Evolutionary conservation across 805 yeast species (phyloP), one percentile per base, ranked within the genome.

Genomic region (Isabelozyma pseudorhagii): DNA sequence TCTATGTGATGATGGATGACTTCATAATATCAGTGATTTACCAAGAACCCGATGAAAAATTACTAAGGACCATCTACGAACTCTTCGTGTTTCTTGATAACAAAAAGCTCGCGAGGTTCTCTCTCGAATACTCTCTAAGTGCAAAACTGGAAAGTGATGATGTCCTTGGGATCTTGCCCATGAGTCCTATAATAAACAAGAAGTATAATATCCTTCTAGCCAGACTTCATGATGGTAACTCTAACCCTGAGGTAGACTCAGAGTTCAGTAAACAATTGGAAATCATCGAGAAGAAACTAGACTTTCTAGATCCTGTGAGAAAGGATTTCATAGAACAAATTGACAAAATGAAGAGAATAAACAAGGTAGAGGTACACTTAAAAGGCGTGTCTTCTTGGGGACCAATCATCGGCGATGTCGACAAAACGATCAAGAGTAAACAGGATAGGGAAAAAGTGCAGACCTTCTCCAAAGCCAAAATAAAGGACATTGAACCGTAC

Each of bases 11-110:
- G 58, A 59, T 87, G 21, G 87, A 82, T 47, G 93, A 89, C 60
- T 68, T 91, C 50, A 67, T 82, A 4, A 81, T 81, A 18, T 82
- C 93, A 0, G 67, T 88, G 14, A 74, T 81, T 36, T 85, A 85
- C 62, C 82, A 82, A 18, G 89, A 84, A 49, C 87, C 84, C 0
- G 96, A 88, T 59, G 73, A 77, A 10, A 67, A 75, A 5, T 69
- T 85, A 1, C 72, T 84, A 5, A 69, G 74, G 5, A 60, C 82
- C 0, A 62, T 87, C 28, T 71, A 75, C 17, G 77, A 80, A 17
- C 63, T 87, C 1, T 83, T 82, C 52, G 52, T 68, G 7, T 77
- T 75, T 56, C 74, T 85, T 46, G 76, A 74, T 5, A 71, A 77
- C 28, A 61, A 66, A 8, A 72, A 81, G 49, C 63, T 87, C 27